Evolutionary conservation across 202 grass and related monocot species (phyloP), one percentile per base, ranked within the genome.

Genomic region (Tripidium arundinaceum): DNA sequence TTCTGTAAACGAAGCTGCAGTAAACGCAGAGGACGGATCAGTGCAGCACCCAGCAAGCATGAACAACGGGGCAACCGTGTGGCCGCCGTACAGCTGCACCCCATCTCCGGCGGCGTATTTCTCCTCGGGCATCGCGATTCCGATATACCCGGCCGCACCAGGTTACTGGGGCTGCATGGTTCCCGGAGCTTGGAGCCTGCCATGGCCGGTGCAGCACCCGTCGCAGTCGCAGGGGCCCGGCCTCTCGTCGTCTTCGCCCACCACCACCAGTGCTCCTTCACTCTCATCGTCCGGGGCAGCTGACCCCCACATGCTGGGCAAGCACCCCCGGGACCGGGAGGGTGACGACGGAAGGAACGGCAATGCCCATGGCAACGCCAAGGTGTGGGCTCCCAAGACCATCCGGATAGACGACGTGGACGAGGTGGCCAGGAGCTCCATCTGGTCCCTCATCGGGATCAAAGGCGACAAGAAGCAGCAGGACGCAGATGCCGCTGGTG

Each of bases 361-460:
- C 16, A 2, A 5, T 36, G 33, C 31, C 61, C 63, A 86, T 68
- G 76, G 47, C 49, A 42, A 47, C 4, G 64, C 47, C 69, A 72
- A 80, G 65, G 62, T 86, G 27, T 88, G 83, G 83, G 62, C 68
- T 24, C 89, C 89, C 1, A 86, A 86, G 70, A 92, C 86, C 0
- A 58, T 86, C 65, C 78, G 86, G 77, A 92, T 89, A 1, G 86
- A 92, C 40, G 81, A 92, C 57, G 76, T 68, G 0, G 90, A 87
- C 7, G 86, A 89, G 78, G 84, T 85, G 38, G 80, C 90, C 39
- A 84, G 61, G 81, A 89, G 86, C 81, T 92, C 90, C 0, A 86
- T 92, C 62, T 76, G 81, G 80, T 39, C 90, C 0, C 78, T 86
- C 8, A 57, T 92, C 14, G 76, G 77, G 16, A 64, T 58, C 57